phyloP scores from a whole-genome alignment of 2,329 filamentous ascomycete genomes.

The Lachnellula arida region DNA sequence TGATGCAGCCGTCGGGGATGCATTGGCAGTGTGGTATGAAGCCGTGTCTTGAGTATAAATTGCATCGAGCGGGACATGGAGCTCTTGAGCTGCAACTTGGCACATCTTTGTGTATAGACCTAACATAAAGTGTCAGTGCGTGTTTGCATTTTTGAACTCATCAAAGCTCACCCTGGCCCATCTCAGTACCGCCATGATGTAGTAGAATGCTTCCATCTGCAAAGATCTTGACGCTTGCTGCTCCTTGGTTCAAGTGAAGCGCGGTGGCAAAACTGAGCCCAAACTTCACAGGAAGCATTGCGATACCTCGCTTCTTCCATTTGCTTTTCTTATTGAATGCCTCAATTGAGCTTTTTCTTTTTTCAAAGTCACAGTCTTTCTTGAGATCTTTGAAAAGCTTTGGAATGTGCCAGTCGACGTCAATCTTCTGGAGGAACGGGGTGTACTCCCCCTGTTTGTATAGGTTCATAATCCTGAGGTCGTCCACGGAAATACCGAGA shows the following conservation, averaged over 20 bases:
- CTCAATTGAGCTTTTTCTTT: conserved; percentile 63
- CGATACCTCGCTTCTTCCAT: conserved; percentile 81
- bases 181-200: conserved; percentile 93
- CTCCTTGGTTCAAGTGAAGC: conserved; percentile 92
- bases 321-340: conserved; percentile 82
- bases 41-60: conserved; percentile 93
- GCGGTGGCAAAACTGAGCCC: conserved; percentile 96
- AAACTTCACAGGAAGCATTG: conserved; percentile 92
- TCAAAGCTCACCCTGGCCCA: conserved; percentile 80
- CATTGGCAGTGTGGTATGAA: conserved; percentile 93
- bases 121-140: conserved; percentile 61
- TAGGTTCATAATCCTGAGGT: conserved; percentile 80
- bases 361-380: conserved; percentile 68
- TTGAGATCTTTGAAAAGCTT: conserved; percentile 90
- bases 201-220: conserved; percentile 91
- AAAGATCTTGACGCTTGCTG: conserved; percentile 92
- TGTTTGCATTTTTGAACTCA: too few species aligned
- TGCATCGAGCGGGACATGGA: conserved; percentile 70
- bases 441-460: conserved; percentile 74
- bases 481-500: conserved; percentile 76
- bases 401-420: conserved; percentile 93
- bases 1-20: conserved; percentile 87
- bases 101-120: conserved; percentile 96
- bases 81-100: conserved; percentile 88
- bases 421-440: conserved; percentile 87